phyloP scores from a whole-genome alignment of 2,329 filamentous ascomycete species.

The Rhexocercosporidium sp. region DNA sequence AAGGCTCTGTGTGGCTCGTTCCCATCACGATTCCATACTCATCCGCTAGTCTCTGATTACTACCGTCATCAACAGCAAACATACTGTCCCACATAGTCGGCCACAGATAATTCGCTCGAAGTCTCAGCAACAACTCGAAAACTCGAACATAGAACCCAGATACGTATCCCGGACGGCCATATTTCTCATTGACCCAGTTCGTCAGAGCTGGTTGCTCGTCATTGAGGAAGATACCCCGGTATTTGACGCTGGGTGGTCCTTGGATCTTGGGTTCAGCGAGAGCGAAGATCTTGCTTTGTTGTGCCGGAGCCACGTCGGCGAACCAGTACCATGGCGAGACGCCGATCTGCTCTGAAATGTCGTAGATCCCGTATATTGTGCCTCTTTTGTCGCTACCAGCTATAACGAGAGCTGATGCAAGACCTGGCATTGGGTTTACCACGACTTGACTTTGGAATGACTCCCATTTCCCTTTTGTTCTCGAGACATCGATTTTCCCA shows the following conservation, averaged over 20 bases:
- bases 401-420: constrained; percentile 64
- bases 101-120: constrained; percentile 78
- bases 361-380: constrained; percentile 73
- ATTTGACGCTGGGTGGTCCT: constrained; percentile 57
- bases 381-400: constrained; percentile 68
- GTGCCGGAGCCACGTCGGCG: constrained; percentile 55
- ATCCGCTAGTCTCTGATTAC: constrained; percentile 69
- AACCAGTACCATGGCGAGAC: constrained; percentile 68
- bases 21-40: constrained; percentile 74
- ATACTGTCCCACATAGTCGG: constrained; percentile 72
- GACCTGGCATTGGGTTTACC: constrained; percentile 58
- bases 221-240: constrained; percentile 62
- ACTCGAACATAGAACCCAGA: constrained; percentile 64
- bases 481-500: constrained; percentile 61
- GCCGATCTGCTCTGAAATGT: constrained; percentile 73
- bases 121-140: constrained; percentile 71
- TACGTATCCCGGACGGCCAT: constrained; percentile 39
- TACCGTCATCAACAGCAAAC: constrained; percentile 71
- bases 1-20: constrained; percentile 73
- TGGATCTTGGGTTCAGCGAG: constrained; percentile 50
- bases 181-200: constrained; percentile 61
- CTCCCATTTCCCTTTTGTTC: constrained; percentile 69
- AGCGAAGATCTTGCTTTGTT: constrained; percentile 53
- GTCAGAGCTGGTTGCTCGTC: constrained; percentile 63
- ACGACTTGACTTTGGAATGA: constrained; percentile 66